Evolutionary conservation across 2,329 filamentous ascomycete species (phyloP), one percentile per base, ranked within the genome.

Genomic region (Ophiostoma tasmaniense): DNA sequence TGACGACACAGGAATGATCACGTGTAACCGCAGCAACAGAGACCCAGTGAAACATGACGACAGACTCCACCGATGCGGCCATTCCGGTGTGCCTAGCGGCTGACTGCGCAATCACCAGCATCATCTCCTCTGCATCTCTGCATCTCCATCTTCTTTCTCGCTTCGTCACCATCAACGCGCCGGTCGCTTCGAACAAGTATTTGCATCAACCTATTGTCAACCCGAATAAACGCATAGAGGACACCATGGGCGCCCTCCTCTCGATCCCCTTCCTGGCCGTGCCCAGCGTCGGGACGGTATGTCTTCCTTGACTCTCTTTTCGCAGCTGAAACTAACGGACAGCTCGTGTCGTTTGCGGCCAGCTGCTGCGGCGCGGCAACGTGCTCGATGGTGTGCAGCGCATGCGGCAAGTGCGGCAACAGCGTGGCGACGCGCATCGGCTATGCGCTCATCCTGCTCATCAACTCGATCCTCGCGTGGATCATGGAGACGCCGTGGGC

Each of bases 401-500:
- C 93, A 14, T 99, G 94, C 77, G 94, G 95, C 67, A 98, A 97
- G 79, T 98, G 94, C 80, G 92, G 93, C 75, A 98, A 97, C 83
- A 96, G 92, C 64, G 93, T 98, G 81, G 93, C 93, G 69, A 99
- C 95, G 74, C 92, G 95, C 82, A 96, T 98, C 81, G 94, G 91
- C 76, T 97, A 97, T 78, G 93, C 95, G 73, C 87, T 98, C 76
- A 90, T 99, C 72, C 90, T 99, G 68, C 88, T 99, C 73, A 81
- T 98, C 79, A 99, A 99, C 84, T 97, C 94, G 70, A 97, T 98
- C 73, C 79, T 98, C 67, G 94, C 95, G 45, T 99, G 95, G 95
- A 92, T 99, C 74, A 97, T 98, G 92, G 92, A 99, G 81, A 99
- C 95, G 28, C 92, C 93, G 67, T 99, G 95, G 95, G 95, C 95